Evolutionary conservation across 1,284 basidiomycete genomes (phyloP), one percentile per base, ranked within the genome.

Genomic region (Exsudoporus floridanus): DNA sequence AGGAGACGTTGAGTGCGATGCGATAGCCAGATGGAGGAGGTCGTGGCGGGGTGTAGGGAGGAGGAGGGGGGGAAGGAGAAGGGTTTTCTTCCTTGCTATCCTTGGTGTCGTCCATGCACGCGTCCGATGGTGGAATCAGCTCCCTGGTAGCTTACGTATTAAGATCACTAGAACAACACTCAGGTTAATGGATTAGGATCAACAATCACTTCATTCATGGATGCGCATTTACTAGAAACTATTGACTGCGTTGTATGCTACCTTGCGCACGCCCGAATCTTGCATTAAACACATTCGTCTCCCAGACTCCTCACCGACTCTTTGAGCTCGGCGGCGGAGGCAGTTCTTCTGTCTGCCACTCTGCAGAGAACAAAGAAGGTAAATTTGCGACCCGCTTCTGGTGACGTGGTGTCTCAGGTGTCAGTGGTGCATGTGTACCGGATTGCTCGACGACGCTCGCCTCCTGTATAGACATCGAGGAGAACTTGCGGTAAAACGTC

Each of bases 11-110:
- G 41, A 88, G 71, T 1, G 84, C 75, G 50, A 87, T 64, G 55
- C 86, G 81, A 64, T 77, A 82, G 10, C 86, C 87, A 1, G 86
- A 86, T 3, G 83, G 76, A 5, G 75, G 78, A 1, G 72, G 70
- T 18, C 41, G 51, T 1, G 54, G 25, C 1, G 56, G 48, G 8
- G 53, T n/a, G 37, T 68, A 70, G n/a, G 63, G 56, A 7, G 63
- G 64, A 27, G 61, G 63, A 2, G 53, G 35, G 38, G 14, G 41
- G 18, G 46, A 16, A 40, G 14, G 41, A 19, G 46, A 16, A 7
- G n/a, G 7, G 31, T 37, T 38, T 9, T 8, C n/a, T 8, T 44
- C 31, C 33, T 47, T 47, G 25, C 0, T 53, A 7, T 57, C 43
- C 39, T 59, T 61, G 46, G 10, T 10, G 30, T 54, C 47, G 36